Percentiles rank a stretch among this genome's conserved stretches.
Evolutionary conservation across 495 filamentous ascomycete genomes (phyloP).

Genomic region (Lepidopterella palustris): DNA sequence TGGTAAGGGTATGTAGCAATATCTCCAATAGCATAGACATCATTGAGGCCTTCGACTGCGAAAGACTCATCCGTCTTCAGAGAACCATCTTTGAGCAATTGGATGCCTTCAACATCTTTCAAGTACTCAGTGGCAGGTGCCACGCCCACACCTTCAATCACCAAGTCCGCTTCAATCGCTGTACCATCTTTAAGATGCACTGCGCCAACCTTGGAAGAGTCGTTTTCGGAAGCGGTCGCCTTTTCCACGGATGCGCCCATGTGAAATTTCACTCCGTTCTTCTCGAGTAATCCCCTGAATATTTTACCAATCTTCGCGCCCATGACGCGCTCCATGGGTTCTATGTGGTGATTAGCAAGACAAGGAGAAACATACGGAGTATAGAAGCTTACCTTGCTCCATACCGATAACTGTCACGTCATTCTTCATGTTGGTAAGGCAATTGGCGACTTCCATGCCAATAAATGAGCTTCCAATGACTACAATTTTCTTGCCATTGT

Average conservation of each 20-base stretch:
- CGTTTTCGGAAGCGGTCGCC: constrained; percentile 59
- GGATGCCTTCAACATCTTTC: constrained; percentile 58
- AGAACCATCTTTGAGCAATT: constrained; percentile 73
- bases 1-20: constrained; percentile 94
- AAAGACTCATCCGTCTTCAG: constrained; percentile 71
- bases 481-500: constrained; percentile 84
- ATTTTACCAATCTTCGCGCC: constrained; percentile 74
- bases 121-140: constrained; percentile 80
- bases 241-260: constrained; percentile 74
- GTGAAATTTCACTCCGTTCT: constrained; percentile 80
- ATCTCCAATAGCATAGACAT: constrained; percentile 91
- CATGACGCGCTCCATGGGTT: constrained; percentile 81
- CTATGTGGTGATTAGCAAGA: constrained; percentile 33
- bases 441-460: constrained; percentile 89
- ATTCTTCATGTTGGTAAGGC: constrained; percentile 63
- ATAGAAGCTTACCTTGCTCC: constrained; percentile 45
- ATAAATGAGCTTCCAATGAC: constrained; percentile 91
- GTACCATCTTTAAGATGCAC: constrained; percentile 85
- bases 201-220: constrained; percentile 64
- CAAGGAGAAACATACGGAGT: neutral
- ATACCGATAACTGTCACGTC: constrained; percentile 87
- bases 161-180: constrained; percentile 75
- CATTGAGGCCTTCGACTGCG: constrained; percentile 60
- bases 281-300: constrained; percentile 69
- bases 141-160: constrained; percentile 87